These are phyloP conservation scores for Boletus bicolor DNA, from an alignment of 768 basidiomycete species.

Conservation along the genomic window DNA sequence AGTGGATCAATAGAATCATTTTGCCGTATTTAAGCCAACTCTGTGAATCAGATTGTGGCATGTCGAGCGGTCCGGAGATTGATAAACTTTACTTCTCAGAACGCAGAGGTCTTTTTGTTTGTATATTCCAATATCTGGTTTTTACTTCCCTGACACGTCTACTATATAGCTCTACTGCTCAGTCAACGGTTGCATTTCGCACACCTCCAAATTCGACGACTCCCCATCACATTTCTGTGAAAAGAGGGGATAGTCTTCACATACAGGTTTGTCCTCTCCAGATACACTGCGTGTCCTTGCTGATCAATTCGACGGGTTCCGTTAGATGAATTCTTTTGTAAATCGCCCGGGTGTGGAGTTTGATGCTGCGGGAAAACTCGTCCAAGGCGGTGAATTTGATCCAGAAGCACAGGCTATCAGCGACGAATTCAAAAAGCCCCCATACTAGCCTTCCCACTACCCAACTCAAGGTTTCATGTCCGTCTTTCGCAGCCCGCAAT, in stretches of 20 bases:
- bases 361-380: conserved; percentile 54
- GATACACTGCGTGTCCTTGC: neutral
- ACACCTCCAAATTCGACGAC: conserved; percentile 33
- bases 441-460: conserved; percentile 28
- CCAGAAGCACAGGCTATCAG: conserved; percentile 56
- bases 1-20: conserved; percentile 6
- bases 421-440: conserved; percentile 62
- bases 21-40: neutral
- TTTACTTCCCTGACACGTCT: conserved; percentile 12
- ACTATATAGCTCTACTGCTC: conserved; percentile 36
- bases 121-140: conserved; percentile 30
- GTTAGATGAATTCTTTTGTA: conserved; percentile 68
- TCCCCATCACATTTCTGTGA: conserved; percentile 30
- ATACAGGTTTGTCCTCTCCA: conserved; percentile 45
- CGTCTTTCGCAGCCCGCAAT: neutral
- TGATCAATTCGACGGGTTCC: conserved; percentile 7
- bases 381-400: conserved; percentile 47
- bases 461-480: neutral
- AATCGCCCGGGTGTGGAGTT: conserved; percentile 47
- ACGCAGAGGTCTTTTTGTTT: conserved; percentile 51
- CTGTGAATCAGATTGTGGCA: conserved; percentile 54
- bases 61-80: conserved; percentile 62
- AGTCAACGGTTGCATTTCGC: conserved; percentile 62
- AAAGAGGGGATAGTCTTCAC: conserved; percentile 51
- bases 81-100: conserved; percentile 51